Evolutionary conservation across 179 eudicot species (phyloP), one percentile per base, ranked within the genome.

Genomic region (Silene vulgaris): DNA sequence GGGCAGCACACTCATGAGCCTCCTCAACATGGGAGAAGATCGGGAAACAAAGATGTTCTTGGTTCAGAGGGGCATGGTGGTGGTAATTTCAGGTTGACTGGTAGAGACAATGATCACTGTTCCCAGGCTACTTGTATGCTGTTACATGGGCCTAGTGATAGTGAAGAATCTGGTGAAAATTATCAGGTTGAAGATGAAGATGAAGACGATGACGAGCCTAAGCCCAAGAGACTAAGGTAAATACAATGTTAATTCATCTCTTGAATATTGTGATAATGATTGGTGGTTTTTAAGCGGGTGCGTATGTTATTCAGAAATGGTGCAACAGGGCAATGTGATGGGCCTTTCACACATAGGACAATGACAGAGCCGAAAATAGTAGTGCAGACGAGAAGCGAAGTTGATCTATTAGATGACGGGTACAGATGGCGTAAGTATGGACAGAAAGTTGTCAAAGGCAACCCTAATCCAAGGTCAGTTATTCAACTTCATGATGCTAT

Each of bases 391-490:
- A 82, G 85, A 78, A 85, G 87, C 35, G 85, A 82, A 8, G 79
- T 85, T 32, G 87, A 85, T 85, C 80, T 85, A 0, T 71, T 85
- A 65, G 87, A 85, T 68, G 87, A 85, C 72, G 87, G 87, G 17
- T 85, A 82, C 61, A 82, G 87, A 65, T 85, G 87, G 87, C 85
- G 87, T 17, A 85, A 85, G 78, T 85, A 85, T 78, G 87, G 87
- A 1, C 87, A 85, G 57, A 85, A 85, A 72, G 87, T 85, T 43
- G 87, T 85, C 54, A 85, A 80, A 74, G 88, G 88, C 40, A 85
- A 82, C 56, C 85, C 84, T 62, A 85, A 82, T 50, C 86, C 88
- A 45, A 80, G 83, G 81, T 78, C 6, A 63, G 74, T 72, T 8
- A 7, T 4, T 35, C 40, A 35, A 35, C 40, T 35, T 35, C 40